Conservation (phyloP, 495 filamentous ascomycete genomes). For the Annulohypoxylon nitens region DNA sequence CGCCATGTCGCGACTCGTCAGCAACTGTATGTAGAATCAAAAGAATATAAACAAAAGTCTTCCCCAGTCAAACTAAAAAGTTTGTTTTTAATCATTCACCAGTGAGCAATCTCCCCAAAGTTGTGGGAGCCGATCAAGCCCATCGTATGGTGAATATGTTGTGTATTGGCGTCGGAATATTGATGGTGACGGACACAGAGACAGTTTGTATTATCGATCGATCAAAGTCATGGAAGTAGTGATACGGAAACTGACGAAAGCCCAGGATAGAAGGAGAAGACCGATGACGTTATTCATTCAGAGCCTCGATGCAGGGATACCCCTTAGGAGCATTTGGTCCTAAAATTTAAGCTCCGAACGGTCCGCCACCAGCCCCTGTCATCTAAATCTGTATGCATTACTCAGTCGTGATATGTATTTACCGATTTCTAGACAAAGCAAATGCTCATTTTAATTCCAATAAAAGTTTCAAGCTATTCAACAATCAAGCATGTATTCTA, state of each 20-base stretch:
- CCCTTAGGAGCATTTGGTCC: slow-evolving; percentile 29
- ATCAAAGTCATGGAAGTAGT: slow-evolving; percentile 11
- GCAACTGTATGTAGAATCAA: neutral
- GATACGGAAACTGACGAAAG: slow-evolving; percentile 43
- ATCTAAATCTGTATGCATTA: slow-evolving; percentile 22
- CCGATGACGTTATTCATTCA: slow-evolving; percentile 42
- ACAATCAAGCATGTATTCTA: neutral
- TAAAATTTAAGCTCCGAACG: slow-evolving; percentile 23
- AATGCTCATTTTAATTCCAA: neutral
- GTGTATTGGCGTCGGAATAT: slow-evolving; percentile 4
- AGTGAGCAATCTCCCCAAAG: slow-evolving; percentile 19
- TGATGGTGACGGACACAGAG: slow-evolving; percentile 24
- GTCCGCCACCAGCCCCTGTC: slow-evolving; percentile 17
- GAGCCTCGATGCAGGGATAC: slow-evolving; percentile 36
- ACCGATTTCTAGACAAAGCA: slow-evolving; percentile 4
- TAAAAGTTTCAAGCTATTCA: neutral
- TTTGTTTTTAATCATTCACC: slow-evolving; percentile 32
- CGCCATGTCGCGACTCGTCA: slow-evolving; percentile 39
- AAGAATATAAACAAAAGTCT: slow-evolving; percentile 9
- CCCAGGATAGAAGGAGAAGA: slow-evolving; percentile 21
- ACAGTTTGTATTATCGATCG: slow-evolving; percentile 36
- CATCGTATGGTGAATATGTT: slow-evolving; percentile 28
- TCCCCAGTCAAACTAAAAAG: slow-evolving; percentile 20
- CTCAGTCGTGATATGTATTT: slow-evolving; percentile 1
- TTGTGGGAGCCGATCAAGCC: slow-evolving; percentile 27